phyloP scores from a whole-genome alignment of 306 rosid species.

The Fragaria nilgerrensis region DNA sequence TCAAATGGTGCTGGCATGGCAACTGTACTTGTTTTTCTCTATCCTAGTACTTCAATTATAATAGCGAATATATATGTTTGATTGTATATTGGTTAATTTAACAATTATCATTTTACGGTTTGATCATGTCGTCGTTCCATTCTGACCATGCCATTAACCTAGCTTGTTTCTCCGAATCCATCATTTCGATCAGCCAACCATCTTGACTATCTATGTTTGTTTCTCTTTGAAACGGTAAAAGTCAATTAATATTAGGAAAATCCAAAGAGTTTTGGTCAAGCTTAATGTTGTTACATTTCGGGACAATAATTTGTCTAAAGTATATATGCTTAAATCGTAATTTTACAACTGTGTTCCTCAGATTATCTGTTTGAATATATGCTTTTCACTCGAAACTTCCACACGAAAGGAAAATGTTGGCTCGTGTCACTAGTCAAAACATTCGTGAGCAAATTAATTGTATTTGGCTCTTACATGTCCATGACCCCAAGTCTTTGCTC shows the following conservation, averaged over 20 bases:
- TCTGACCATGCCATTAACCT: too few relatives aligned
- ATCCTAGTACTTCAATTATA: background rate
- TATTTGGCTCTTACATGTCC: conserved; percentile 1
- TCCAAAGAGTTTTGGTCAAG: conserved; percentile 1
- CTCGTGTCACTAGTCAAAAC: background rate
- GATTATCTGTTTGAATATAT: background rate
- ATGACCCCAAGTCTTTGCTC: background rate
- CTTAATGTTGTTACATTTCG: conserved; percentile 12
- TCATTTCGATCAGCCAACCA: background rate
- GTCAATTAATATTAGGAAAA: conserved; percentile 23
- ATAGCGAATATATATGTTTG: background rate
- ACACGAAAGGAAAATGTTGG: conserved; percentile 5
- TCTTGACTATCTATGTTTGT: conserved; percentile 25
- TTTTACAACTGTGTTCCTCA: background rate
- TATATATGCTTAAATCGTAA: background rate
- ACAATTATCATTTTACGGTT: too few relatives aligned
- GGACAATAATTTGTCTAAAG: conserved; percentile 16
- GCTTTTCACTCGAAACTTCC: background rate
- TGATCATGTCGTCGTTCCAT: too few relatives aligned
- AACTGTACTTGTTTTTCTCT: background rate
- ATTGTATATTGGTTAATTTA: background rate
- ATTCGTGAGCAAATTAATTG: background rate
- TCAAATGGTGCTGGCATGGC: background rate
- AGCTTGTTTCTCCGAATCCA: too few relatives aligned
- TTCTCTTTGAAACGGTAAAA: conserved; percentile 15